Conservation (phyloP, 2,329 filamentous ascomycete species). For the Fusarium verticillioides region DNA sequence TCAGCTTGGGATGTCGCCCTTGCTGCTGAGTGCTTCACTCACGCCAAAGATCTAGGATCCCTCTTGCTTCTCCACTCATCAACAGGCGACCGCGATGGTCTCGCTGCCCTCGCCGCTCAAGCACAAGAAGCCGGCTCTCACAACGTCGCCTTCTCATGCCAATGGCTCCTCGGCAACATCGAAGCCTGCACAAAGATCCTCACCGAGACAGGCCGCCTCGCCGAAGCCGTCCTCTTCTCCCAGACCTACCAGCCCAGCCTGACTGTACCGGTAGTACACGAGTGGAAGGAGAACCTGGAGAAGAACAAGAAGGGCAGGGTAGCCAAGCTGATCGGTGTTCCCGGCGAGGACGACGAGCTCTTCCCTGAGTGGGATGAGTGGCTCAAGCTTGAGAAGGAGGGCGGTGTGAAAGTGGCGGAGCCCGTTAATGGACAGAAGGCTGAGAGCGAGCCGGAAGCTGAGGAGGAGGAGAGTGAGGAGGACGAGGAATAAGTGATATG, state of each 20-base stretch:
- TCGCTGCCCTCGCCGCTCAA: constrained; percentile 77
- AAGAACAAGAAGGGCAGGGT: constrained; percentile 88
- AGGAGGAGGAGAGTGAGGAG: constrained; percentile 42
- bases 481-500: constrained; percentile 41
- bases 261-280: constrained; percentile 72
- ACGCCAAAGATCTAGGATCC: constrained; percentile 90
- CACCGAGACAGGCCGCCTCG: constrained; percentile 78
- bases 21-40: constrained; percentile 91
- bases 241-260: constrained; percentile 94
- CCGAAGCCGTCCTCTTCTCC: constrained; percentile 90
- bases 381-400: constrained; percentile 81
- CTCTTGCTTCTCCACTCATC: constrained; percentile 89
- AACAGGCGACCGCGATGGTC: constrained; percentile 80
- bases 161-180: constrained; percentile 88
- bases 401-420: constrained; percentile 53
- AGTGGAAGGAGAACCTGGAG: constrained; percentile 88
- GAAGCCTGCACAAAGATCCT: constrained; percentile 84
- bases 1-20: constrained; percentile 86
- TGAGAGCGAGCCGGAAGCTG: constrained; percentile 37
- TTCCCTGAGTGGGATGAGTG: constrained; percentile 98
- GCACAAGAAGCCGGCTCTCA: constrained; percentile 82
- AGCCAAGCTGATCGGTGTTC: constrained; percentile 82
- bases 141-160: constrained; percentile 91
- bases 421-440: constrained; percentile 39
- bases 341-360: constrained; percentile 84